Evolutionary conservation across 306 rosid species (phyloP).

Genomic region (Medicago arabica): DNA sequence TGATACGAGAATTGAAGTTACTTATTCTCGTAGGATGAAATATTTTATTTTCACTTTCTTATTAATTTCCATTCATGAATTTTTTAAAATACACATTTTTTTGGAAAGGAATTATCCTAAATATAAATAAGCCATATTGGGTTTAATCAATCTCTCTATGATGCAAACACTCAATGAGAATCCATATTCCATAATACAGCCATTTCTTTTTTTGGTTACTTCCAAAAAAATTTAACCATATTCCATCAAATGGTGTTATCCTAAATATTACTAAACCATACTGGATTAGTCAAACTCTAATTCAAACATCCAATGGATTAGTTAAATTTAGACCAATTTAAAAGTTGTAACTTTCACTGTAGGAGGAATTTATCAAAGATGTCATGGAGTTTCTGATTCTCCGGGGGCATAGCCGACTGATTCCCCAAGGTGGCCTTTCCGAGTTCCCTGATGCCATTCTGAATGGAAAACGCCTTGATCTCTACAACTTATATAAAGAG

Average conservation of each 20-base stretch:
- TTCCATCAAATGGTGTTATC: constrained; percentile 16
- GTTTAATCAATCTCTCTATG: constrained; percentile 26
- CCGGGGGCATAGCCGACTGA: constrained; percentile 86
- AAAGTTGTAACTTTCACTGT: constrained; percentile 17
- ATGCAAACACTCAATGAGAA: constrained; percentile 22
- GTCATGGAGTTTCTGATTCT: constrained; percentile 94
- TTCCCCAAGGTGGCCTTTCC: constrained; percentile 90
- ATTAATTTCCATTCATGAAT: not conserved
- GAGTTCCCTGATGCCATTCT: constrained; percentile 99
- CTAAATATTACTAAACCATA: constrained; percentile 7
- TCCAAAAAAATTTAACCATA: not conserved
- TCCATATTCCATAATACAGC: constrained; percentile 1
- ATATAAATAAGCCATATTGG: not conserved
- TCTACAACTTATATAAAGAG: constrained; percentile 97
- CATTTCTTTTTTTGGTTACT: not conserved
- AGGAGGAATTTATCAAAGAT: constrained; percentile 98
- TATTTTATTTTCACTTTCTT: constrained; percentile 16
- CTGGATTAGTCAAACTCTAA: constrained; percentile 30
- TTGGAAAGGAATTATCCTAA: not conserved
- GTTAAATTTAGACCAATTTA: not conserved
- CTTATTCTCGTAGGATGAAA: not conserved
- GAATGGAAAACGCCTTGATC: constrained; percentile 98
- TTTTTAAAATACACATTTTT: constrained; percentile 16
- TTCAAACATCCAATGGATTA: constrained; percentile 17
- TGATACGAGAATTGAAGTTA: constrained; percentile 7